Evolutionary conservation across 2,329 filamentous ascomycete genomes (phyloP).

Genomic region (Bipolaris sorokiniana): DNA sequence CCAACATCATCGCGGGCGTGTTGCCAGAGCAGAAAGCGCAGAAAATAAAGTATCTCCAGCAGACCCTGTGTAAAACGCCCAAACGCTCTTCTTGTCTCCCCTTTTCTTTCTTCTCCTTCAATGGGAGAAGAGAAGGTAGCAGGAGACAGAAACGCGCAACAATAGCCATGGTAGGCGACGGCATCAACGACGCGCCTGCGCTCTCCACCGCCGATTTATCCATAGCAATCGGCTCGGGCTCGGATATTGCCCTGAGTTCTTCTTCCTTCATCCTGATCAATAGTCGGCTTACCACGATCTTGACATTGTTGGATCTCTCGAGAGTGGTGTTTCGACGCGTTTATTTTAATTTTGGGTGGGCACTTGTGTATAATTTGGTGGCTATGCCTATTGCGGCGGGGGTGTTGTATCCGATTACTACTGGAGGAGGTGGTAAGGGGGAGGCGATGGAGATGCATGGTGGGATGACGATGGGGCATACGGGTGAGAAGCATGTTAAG

Average conservation of each 20-base stretch:
- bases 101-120: constrained; percentile 21
- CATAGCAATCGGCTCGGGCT: constrained; percentile 80
- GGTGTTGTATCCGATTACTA: constrained; percentile 69
- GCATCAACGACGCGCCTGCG: constrained; percentile 85
- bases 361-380: constrained; percentile 78
- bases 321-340: constrained; percentile 76
- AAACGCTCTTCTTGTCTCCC: constrained; percentile 27
- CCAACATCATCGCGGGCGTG: constrained; percentile 84
- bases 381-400: constrained; percentile 83
- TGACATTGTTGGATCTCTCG: constrained; percentile 75
- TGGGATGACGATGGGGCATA: constrained; percentile 47
- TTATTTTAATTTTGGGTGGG: constrained; percentile 86
- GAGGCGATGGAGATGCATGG: constrained; percentile 55
- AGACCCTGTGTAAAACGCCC: constrained; percentile 35
- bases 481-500: constrained; percentile 61
- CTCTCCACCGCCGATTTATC: constrained; percentile 81
- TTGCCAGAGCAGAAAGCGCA: constrained; percentile 82
- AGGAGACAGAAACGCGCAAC: constrained; percentile 54
- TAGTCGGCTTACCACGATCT: constrained; percentile 70
- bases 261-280: constrained; percentile 82
- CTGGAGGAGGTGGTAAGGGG: constrained; percentile 23
- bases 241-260: constrained; percentile 81
- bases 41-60: constrained; percentile 63
- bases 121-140: too few species aligned
- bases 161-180: constrained; percentile 85